Evolutionary conservation across 1,284 basidiomycete genomes (phyloP).

Genomic region (Austroboletus niveus): DNA sequence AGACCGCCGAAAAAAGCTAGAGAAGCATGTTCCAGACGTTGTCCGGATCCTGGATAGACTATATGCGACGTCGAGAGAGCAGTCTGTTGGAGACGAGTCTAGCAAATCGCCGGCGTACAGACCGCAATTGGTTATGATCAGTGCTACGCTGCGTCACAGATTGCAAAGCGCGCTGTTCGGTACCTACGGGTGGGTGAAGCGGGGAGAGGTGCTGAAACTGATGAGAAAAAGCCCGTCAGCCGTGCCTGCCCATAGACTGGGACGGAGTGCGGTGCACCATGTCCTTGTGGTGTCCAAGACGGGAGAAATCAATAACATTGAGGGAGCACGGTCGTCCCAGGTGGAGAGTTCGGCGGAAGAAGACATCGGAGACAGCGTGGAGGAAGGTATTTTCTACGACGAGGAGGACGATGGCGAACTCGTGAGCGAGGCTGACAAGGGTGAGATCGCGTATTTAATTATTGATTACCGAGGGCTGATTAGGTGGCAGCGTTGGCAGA

Average conservation of each 20-base stretch:
- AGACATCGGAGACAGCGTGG: conserved; percentile 8
- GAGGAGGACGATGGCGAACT: conserved; percentile 24
- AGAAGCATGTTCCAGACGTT: conserved; percentile 56
- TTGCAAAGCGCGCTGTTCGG: conserved; percentile 49
- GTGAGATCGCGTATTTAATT: conserved; percentile 14
- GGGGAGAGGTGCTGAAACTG: conserved; percentile 46
- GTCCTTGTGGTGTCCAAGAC: conserved; percentile 58
- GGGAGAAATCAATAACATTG: conserved; percentile 51
- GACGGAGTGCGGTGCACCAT: conserved; percentile 48
- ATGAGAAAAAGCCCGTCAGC: conserved; percentile 31
- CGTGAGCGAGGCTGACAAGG: conserved; percentile 20
- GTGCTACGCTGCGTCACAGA: conserved; percentile 62
- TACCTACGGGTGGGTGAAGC: conserved; percentile 55
- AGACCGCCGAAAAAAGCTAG: conserved; percentile 32
- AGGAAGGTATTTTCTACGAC: conserved; percentile 16
- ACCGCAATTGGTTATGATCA: conserved; percentile 65
- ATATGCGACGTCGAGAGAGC: conserved; percentile 32
- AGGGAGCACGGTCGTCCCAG: conserved; percentile 24
- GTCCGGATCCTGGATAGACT: conserved; percentile 57
- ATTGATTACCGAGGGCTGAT: conserved; percentile 4
- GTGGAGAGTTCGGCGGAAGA: not conserved
- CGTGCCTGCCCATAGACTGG: conserved; percentile 24
- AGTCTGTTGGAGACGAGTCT: conserved; percentile 1
- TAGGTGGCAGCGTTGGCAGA: conserved; percentile 40
- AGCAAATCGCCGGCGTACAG: conserved; percentile 22